phyloP scores from a whole-genome alignment of 768 basidiomycete genomes.

The Saitozyma podzolica region DNA sequence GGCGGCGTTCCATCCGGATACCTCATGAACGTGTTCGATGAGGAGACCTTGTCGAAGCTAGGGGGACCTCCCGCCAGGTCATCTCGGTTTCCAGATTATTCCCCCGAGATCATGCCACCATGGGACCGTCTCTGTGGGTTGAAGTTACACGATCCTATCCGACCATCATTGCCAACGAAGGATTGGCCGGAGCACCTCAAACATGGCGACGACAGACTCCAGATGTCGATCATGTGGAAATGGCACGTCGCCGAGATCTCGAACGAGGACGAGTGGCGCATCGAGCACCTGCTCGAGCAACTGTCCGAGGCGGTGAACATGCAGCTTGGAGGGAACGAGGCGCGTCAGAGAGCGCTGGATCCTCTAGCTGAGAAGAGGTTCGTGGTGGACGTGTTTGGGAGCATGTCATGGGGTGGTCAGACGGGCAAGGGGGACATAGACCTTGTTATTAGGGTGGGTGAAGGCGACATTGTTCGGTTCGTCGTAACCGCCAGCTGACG shows the following conservation, averaged over 20 bases:
- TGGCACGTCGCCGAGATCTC: conserved; percentile 33
- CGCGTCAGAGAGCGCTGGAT: conserved; percentile 7
- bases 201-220: conserved; percentile 14
- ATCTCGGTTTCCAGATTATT: too few species aligned
- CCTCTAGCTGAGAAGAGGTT: conserved; percentile 15
- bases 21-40: too few species aligned
- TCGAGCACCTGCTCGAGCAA: conserved; percentile 12
- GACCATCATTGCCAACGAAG: too few species aligned
- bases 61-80: too few species aligned
- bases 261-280: conserved; percentile 12
- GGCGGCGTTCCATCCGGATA: too few species aligned
- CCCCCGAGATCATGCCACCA: too few species aligned
- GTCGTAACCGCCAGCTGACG: conserved; percentile 1
- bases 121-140: too few species aligned
- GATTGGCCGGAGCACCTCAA: background rate
- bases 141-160: too few species aligned
- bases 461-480: background rate
- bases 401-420: conserved; percentile 51
- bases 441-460: conserved; percentile 40
- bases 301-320: conserved; percentile 24
- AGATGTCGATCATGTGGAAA: conserved; percentile 18
- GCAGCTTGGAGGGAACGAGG: conserved; percentile 12
- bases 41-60: too few species aligned
- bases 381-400: conserved; percentile 50
- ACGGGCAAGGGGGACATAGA: conserved; percentile 50